Evolutionary conservation across 805 yeast species (phyloP).

Genomic region (Candida verbasci): DNA sequence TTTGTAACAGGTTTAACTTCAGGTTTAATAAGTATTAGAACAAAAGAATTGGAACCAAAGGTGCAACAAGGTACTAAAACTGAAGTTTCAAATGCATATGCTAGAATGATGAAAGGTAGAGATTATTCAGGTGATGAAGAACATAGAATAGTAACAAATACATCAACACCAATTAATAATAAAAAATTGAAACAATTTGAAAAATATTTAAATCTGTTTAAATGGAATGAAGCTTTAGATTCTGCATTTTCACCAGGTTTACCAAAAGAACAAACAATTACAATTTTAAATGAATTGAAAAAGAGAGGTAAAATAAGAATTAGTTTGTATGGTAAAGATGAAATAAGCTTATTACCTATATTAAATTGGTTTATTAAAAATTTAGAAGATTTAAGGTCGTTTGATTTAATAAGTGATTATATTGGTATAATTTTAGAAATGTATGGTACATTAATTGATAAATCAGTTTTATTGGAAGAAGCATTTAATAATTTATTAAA

Average conservation of each 20-base stretch:
- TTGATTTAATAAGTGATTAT: constrained; percentile 62
- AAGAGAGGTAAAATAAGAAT: constrained; percentile 83
- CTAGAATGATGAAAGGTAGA: constrained; percentile 83
- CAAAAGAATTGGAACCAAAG: constrained; percentile 67
- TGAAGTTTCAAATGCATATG: constrained; percentile 58
- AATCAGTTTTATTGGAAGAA: constrained; percentile 74
- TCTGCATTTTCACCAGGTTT: constrained; percentile 76
- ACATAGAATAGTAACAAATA: constrained; percentile 59
- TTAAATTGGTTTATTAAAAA: constrained; percentile 76
- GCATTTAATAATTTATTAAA: constrained; percentile 56
- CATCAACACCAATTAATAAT: constrained; percentile 28
- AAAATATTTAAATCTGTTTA: constrained; percentile 76
- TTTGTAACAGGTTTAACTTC: constrained; percentile 88
- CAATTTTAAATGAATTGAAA: constrained; percentile 81
- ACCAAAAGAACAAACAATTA: constrained; percentile 73
- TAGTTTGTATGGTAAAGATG: constrained; percentile 81
- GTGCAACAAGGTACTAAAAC: constrained; percentile 47
- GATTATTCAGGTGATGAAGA: constrained; percentile 91
- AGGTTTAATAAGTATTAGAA: constrained; percentile 84
- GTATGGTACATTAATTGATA: constrained; percentile 70
- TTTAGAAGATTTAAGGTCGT: constrained; percentile 74
- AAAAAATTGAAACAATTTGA: constrained; percentile 81
- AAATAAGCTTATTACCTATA: constrained; percentile 77
- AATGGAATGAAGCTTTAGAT: constrained; percentile 92
- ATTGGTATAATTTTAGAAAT: constrained; percentile 64